phyloP scores from a whole-genome alignment of 1,284 basidiomycete genomes.

The Garcileccinum viscosum region DNA sequence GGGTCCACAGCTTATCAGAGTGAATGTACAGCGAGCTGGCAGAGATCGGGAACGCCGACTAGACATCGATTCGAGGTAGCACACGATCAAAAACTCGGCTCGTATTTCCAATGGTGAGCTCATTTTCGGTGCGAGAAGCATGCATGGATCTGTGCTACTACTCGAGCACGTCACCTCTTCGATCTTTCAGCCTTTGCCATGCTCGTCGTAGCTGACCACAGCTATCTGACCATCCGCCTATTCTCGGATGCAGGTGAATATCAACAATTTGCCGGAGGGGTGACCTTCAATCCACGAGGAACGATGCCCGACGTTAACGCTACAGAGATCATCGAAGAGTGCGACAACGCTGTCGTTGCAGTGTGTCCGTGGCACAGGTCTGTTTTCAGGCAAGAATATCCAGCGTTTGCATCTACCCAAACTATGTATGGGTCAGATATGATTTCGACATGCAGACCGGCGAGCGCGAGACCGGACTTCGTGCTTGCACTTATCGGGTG shows the following conservation, averaged over 20 bases:
- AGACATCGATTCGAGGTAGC: too few species aligned
- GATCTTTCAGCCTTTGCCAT: constrained; percentile 26
- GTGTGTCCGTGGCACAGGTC: constrained; percentile 89
- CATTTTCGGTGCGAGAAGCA: constrained; percentile 53
- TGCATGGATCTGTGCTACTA: constrained; percentile 67
- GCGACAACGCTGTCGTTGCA: constrained; percentile 53
- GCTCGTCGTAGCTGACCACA: constrained; percentile 56
- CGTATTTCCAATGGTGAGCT: constrained; percentile 72
- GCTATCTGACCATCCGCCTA: constrained; percentile 63
- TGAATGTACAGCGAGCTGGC: constrained; percentile 51
- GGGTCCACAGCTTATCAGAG: constrained; percentile 34
- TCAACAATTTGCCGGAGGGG: constrained; percentile 56
- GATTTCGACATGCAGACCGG: constrained; percentile 50
- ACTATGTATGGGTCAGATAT: constrained; percentile 11
- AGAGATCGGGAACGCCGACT: constrained; percentile 57
- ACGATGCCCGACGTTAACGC: constrained; percentile 60
- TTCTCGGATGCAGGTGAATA: constrained; percentile 65
- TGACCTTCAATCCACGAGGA: constrained; percentile 75
- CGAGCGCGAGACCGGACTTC: constrained; percentile 77
- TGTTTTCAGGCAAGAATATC: neutral
- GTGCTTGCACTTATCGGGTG: constrained; percentile 80
- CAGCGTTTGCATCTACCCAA: constrained; percentile 57
- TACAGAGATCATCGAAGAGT: constrained; percentile 45
- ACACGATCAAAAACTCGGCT: too few species aligned
- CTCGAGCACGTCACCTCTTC: constrained; percentile 42